Evolutionary conservation across 2,329 filamentous ascomycete genomes (phyloP), one percentile per base, ranked within the genome.

Genomic region (Aspergillus calidoustus): DNA sequence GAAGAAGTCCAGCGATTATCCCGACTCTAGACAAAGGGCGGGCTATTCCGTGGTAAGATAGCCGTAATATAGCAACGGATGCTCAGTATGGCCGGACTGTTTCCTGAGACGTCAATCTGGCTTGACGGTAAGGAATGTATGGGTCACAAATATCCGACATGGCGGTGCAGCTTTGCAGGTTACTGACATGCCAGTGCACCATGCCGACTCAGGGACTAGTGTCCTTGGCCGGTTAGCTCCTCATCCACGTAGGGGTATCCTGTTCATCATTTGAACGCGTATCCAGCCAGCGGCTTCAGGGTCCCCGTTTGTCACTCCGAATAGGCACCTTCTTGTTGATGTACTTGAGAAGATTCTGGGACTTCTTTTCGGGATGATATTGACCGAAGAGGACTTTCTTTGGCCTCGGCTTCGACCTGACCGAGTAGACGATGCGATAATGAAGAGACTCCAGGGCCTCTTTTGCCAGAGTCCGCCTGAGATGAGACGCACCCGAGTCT

Each of bases 381-480:
- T 68, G 59, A 15, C 74, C 71, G 64, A 81, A 81, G 15, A 76
- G 60, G 1, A 70, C 83, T 61, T 80, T 81, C 70, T 83, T 86
- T 11, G 81, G 81, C 54, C 80, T 83, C 50, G 81, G 82, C 67
- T 84, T 85, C 11, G 90, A 91, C 53, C 92, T 84, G 52, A 94
- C 88, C 3, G 86, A 84, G 72, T 90, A 88, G 51, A 87, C 78
- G 15, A 97, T 81, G 59, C 93, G 86, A 69, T 91, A 87, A 61
- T 89, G 84, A n/a, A 97, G 79, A 60, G 88, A 84, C 69, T 96
- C 90, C 44, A 96, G 82, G 11, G 84, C 83, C 57, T 88, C 87
- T 76, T 96, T 97, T 13, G 91, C 87, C 71, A 96, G 88, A 31
- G 91, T 90, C 31, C 91, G 85, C 17, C 85, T 84, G 61, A 95